Evolutionary conservation across 805 yeast genomes (phyloP), one percentile per base, ranked within the genome.

Genomic region (Kluyveromyces dobzhanskii): DNA sequence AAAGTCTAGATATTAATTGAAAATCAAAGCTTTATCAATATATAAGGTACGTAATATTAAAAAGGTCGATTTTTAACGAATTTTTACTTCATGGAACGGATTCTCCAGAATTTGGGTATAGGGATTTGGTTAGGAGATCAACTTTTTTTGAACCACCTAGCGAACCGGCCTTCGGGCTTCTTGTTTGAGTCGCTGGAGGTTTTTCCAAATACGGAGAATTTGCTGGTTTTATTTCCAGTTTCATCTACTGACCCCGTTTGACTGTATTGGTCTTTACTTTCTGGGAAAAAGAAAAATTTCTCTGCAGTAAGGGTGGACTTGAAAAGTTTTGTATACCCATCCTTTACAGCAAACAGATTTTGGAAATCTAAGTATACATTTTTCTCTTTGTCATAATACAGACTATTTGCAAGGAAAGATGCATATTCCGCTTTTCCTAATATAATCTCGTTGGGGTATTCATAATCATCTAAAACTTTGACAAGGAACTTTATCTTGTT

Each of bases 401-500:
- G 26, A 26, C 46, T 40, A 3, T 48, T 45, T 4, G 45, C 47
- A 13, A 51, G 17, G 30, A 34, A 39, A 12, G 31, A 35, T 2
- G 53, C 49, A 38, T 50, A 54, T 17, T 44, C 45, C n/a, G 48
- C 30, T 26, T 46, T 41, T 3, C 41, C 42, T 10, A 47, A 33
- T 4, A 44, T 42, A 7, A 35, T 39, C 14, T 47, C 56, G n/a
- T 46, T 35, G 1, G 57, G 56, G 29, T 42, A 43, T 35, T 56
- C 61, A 37, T 49, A 54, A 35, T 49, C 53, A n/a, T 51, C 44
- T 19, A 57, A 40, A 4, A 47, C 40, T 8, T 50, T 46, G 11
- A 53, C 42, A 14, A 57, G 40, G 29, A 51, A 47, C 16, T 51
- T 49, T 4, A 46, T 39, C 35, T 54, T 54, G 23, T 51, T 44